Percentiles rank a stretch among this genome's conserved stretches.
Evolutionary conservation across 1,284 basidiomycete species (phyloP).

Genomic region (Irpex sp.): DNA sequence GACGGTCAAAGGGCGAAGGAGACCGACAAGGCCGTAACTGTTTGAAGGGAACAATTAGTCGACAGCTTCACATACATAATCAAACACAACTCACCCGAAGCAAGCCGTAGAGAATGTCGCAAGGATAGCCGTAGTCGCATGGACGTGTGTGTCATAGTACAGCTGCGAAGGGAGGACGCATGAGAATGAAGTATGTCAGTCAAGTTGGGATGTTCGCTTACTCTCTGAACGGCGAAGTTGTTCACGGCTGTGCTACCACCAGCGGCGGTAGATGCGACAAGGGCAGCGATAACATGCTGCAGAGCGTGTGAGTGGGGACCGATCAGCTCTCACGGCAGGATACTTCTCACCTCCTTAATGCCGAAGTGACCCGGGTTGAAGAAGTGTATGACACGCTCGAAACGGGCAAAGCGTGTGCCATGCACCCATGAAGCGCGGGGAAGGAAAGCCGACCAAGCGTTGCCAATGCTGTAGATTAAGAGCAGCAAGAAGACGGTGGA

Average conservation of each 20-base stretch:
- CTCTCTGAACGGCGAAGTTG: conserved; percentile 61
- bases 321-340: neutral
- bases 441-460: conserved; percentile 46
- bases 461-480: conserved; percentile 51
- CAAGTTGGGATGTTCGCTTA: conserved; percentile 24
- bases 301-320: neutral
- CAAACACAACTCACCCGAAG: conserved; percentile 42
- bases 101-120: conserved; percentile 63
- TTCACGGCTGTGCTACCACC: conserved; percentile 47
- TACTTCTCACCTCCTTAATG: conserved; percentile 52
- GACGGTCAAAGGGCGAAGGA: conserved; percentile 57
- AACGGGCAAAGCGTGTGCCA: conserved; percentile 36
- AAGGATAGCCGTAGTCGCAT: conserved; percentile 55
- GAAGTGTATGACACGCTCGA: conserved; percentile 40
- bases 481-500: conserved; percentile 59
- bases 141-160: conserved; percentile 55
- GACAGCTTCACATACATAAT: neutral
- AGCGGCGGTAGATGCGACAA: conserved; percentile 59
- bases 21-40: conserved; percentile 56
- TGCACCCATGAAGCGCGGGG: conserved; percentile 36
- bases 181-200: neutral
- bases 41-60: neutral
- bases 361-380: conserved; percentile 58
- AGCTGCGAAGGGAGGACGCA: conserved; percentile 33
- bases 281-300: conserved; percentile 56